These are phyloP conservation scores for Angomonas deanei DNA, from an alignment of 208 protist genomes.

Conservation along the genomic window DNA sequence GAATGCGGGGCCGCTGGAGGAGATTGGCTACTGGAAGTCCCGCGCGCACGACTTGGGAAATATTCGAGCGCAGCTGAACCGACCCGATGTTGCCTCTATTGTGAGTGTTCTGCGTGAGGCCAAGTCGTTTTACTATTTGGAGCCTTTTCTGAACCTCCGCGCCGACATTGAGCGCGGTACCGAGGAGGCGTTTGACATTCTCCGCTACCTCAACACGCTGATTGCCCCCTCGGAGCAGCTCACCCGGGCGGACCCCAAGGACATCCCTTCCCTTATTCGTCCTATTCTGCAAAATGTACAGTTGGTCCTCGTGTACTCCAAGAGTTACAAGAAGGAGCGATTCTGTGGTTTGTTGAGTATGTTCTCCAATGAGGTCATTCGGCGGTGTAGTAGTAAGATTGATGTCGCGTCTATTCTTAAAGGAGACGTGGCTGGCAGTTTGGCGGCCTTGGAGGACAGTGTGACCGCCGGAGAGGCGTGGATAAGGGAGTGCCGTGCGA, in stretches of 20 bases:
- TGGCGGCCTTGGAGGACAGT: constrained; percentile 90
- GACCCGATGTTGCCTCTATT: constrained; percentile 86
- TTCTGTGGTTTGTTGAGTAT: constrained; percentile 91
- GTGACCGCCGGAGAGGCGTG: constrained; percentile 89
- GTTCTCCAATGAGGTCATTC: constrained; percentile 96
- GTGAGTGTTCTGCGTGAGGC: constrained; percentile 87
- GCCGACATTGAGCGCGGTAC: constrained; percentile 90
- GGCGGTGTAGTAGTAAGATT: constrained; percentile 91
- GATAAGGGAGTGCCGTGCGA: constrained; percentile 86
- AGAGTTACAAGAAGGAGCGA: constrained; percentile 94
- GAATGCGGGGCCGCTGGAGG: constrained; percentile 89
- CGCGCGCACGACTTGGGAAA: constrained; percentile 92
- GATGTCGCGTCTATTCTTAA: constrained; percentile 92
- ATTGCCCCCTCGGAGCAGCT: constrained; percentile 92
- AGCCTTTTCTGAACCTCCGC: constrained; percentile 92
- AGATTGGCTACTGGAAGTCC: constrained; percentile 95
- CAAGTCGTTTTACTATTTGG: constrained; percentile 93
- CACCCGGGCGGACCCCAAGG: constrained; percentile 59
- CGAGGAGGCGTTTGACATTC: constrained; percentile 94
- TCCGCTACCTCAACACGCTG: constrained; percentile 93
- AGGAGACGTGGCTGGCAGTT: constrained; percentile 89
- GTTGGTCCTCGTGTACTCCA: constrained; percentile 91
- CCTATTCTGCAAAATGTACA: constrained; percentile 89
- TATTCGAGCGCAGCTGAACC: constrained; percentile 93
- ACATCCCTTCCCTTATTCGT: constrained; percentile 91